Evolutionary conservation across 495 filamentous ascomycete genomes (phyloP).

Genomic region (Trypethelium eluteriae): DNA sequence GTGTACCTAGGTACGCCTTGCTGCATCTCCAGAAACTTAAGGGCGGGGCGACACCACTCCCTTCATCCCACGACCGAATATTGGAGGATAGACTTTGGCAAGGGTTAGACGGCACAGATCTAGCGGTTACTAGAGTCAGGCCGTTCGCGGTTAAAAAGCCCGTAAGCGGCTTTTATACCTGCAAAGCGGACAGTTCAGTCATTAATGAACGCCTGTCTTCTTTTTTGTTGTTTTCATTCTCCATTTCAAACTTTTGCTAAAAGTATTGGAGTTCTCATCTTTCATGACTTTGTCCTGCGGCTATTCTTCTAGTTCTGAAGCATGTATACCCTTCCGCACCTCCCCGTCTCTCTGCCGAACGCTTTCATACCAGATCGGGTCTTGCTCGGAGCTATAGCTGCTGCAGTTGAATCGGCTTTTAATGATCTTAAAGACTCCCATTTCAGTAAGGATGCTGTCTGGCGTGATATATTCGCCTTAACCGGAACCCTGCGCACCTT

Average conservation of each 20-base stretch:
- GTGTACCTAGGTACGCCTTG: no score
- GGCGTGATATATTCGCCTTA: slow-evolving; percentile 30
- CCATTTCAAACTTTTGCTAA: no score
- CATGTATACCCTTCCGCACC: slow-evolving; percentile 10
- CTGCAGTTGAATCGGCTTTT: slow-evolving; percentile 5
- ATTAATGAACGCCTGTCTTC: not conserved
- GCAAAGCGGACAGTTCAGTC: not conserved
- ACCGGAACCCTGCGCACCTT: slow-evolving; percentile 32
- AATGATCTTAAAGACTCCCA: slow-evolving; percentile 16
- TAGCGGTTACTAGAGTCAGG: not conserved
- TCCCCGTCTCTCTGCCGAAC: slow-evolving; percentile 18
- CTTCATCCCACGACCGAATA: no score
- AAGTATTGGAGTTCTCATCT: not conserved
- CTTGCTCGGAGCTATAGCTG: slow-evolving; percentile 10
- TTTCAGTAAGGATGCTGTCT: slow-evolving; percentile 22
- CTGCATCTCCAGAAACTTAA: no score
- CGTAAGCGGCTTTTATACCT: no score
- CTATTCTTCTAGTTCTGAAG: not conserved
- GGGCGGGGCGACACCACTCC: no score
- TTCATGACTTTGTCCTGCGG: not conserved
- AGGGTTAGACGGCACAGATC: not conserved
- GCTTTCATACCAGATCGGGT: slow-evolving; percentile 18
- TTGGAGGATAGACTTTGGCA: not conserved
- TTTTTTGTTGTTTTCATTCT: no score
- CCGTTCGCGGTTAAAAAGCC: no score